These are phyloP conservation scores for Falciphora oryzae DNA, from an alignment of 2,329 filamentous ascomycete species.

Conservation along the genomic window DNA sequence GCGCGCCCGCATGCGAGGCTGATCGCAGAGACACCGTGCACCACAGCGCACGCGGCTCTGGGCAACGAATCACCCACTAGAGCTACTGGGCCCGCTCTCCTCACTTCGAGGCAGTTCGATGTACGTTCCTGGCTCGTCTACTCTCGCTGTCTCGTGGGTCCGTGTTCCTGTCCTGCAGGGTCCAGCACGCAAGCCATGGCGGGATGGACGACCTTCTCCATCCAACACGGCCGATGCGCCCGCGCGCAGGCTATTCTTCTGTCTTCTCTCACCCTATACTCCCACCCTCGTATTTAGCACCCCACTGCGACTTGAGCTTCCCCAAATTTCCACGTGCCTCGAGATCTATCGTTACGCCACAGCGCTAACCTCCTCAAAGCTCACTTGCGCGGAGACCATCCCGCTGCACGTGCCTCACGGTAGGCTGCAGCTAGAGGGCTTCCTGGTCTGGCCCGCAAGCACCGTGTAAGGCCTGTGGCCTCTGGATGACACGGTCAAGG, in stretches of 20 bases:
- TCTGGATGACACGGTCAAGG: background rate
- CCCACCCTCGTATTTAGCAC: too few species aligned
- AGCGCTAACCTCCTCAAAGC: background rate
- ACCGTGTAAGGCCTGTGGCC: background rate
- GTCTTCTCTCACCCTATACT: too few species aligned
- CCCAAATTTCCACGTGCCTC: too few species aligned
- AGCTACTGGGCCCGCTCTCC: background rate
- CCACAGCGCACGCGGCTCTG: background rate
- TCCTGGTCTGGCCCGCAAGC: background rate
- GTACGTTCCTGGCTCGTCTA: too few species aligned
- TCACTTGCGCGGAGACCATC: background rate
- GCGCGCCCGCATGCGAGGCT: background rate
- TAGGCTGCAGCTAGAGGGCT: background rate
- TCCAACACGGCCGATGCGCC: too few species aligned
- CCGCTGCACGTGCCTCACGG: background rate
- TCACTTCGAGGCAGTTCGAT: background rate
- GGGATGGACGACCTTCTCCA: background rate
- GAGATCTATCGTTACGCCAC: too few species aligned
- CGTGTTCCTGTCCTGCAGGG: too few species aligned
- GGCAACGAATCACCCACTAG: background rate
- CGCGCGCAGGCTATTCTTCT: too few species aligned
- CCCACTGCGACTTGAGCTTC: too few species aligned
- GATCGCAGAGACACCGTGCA: background rate
- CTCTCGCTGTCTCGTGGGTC: too few species aligned
- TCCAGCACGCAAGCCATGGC: background rate